Evolutionary conservation across 345 rosid species (phyloP), one percentile per base, ranked within the genome.

Genomic region (Cardiospermum halicacabum): DNA sequence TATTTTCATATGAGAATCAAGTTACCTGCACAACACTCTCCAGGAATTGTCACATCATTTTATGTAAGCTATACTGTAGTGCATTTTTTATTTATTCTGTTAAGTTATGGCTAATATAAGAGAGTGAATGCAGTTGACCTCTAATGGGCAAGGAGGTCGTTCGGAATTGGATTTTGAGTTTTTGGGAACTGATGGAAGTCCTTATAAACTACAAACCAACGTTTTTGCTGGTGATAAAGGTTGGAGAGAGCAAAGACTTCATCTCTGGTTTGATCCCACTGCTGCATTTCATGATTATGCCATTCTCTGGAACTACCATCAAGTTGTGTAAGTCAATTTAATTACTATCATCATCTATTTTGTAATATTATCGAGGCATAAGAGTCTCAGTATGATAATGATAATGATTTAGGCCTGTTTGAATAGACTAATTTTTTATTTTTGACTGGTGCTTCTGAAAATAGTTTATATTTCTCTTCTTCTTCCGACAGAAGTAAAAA

Each of bases 81-180:
- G 9, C 7, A 32, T 3, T 32, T 5, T 34, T 5, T 34, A 34
- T 34, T 5, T 34, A 2, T 34, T 34, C 39, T 2, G 10, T 34
- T 34, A 4, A 34, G 10, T 34, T 34, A 11, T 34, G 6, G 39
- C 39, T 34, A 34, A 34, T 34, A 0, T 7, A 34, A 34, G 39
- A n/a, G n/a, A n/a, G 39, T 34, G 39, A 34, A 7, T 34, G 39
- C 51, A 86, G 92, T 70, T 82, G 32, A 76, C 69, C 51, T 88
- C 96, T 6, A 24, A 70, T 21, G 47, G 53, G 39, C 96, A 78
- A 2, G 91, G 84, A 42, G n/a, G n/a, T n/a, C n/a, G n/a, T n/a
- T n/a, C n/a, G n/a, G 96, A 91, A 70, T 25, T 83, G 13, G 97
- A 88, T 73, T 82, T 88, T 13, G 93, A 91, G 77, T 91, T 91